phyloP scores from a whole-genome alignment of 2,329 filamentous ascomycete genomes.

The Botrytis hyacinthi region DNA sequence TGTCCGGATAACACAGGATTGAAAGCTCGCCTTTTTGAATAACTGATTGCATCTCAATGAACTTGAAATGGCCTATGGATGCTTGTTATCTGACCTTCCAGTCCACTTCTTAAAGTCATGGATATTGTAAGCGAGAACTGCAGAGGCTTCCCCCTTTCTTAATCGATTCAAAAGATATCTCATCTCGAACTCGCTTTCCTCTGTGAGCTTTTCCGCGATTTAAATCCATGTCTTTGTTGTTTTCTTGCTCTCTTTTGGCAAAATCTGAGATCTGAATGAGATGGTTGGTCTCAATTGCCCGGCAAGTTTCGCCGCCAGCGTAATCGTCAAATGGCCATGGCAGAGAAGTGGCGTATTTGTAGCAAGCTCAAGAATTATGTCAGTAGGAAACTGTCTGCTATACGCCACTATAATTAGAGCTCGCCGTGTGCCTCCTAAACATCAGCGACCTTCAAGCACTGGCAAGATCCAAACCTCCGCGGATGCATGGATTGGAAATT shows the following conservation, averaged over 20 bases:
- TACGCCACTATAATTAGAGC: neutral
- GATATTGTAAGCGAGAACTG: neutral
- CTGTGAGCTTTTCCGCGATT: neutral
- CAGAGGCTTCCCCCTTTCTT: neutral
- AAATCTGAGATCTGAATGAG: neutral
- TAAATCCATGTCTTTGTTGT: neutral
- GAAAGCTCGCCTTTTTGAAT: neutral
- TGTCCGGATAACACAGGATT: neutral
- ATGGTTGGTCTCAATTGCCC: neutral
- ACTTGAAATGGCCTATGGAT: neutral
- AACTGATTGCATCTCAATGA: neutral
- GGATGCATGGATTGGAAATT: neutral
- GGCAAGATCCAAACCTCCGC: neutral
- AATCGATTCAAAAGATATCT: neutral
- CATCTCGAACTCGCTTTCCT: neutral
- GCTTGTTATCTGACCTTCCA: neutral
- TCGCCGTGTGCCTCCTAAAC: neutral
- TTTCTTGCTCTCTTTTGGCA: neutral
- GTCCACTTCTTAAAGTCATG: neutral
- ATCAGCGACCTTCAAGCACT: neutral
- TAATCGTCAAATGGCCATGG: neutral
- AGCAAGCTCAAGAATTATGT: neutral
- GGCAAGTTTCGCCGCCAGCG: neutral
- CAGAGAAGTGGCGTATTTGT: neutral
- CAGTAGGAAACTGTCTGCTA: neutral